Base-by-base conservation (phyloP, 1,284 basidiomycete species). In the Ceratobasidium sp. region DNA sequence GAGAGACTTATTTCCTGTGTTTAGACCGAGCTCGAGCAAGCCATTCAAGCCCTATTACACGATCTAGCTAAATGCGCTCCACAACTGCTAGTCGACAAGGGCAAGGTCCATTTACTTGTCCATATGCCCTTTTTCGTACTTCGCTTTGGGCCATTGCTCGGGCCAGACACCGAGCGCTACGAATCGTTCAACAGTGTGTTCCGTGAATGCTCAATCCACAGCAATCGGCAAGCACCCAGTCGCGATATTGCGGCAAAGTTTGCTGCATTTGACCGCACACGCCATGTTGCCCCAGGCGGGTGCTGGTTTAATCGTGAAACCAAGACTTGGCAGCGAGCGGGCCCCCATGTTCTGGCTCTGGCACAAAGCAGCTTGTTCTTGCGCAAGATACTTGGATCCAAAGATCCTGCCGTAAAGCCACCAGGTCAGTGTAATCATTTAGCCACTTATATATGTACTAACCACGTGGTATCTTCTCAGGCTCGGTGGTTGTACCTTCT, bases 191-290 rank as follows among this genome's bases (percentile, higher is more conserved):
- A 76, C 53, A 25, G 30, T 1, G 53, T 67, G 11, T 76, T 76
- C 42, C 72, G 74, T 0, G 21, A 23, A 42, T 54, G 25, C 21
- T 76, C 73, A 3, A 33, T 76, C 12, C 63, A 72, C 56, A 75
- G 76, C 66, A 76, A 76, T 49, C 72, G 63, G 0, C 73, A 73
- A 30, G 74, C 74, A 7, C 75, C 75, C 6, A 75, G 74, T 48
- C 73, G 67, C 0, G 74, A 76, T 51, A 74, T 73, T 18, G 74
- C 66, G 18, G 4, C 36, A 0, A 44, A 48, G 3, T 72, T 75
- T 38, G 61, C 72, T 1, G 40, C 30, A 16, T 51, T 73, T n/a
- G 72, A 71, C 18, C 38, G 58, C 14, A 23, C 71, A 14, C 62
- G 62, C 25, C 75, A 76, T 46, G 71, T 76, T 38, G 11, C 54